Evolutionary conservation across 345 rosid genomes (phyloP).

Genomic region (Rhizophora mangle): DNA sequence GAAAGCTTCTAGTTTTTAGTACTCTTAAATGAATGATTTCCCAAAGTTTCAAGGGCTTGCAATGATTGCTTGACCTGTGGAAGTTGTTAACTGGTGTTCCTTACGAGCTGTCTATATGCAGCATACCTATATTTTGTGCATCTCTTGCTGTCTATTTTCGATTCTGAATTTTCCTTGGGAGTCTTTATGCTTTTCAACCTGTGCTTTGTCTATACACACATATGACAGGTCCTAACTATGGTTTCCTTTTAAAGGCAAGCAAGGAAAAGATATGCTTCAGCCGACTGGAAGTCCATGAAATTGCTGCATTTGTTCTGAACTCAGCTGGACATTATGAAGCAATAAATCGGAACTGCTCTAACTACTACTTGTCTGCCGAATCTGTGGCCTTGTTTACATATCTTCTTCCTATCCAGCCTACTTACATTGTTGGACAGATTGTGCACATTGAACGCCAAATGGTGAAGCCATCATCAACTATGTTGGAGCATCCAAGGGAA

Average conservation of each 20-base stretch:
- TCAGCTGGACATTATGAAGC: constrained; percentile 81
- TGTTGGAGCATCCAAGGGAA: constrained; percentile 38
- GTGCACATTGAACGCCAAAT: constrained; percentile 84
- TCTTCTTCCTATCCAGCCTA: constrained; percentile 74
- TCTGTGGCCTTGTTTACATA: constrained; percentile 90
- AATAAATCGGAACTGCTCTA: constrained; percentile 58
- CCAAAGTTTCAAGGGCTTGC: not conserved
- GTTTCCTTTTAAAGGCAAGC: constrained; percentile 52
- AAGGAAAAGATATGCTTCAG: constrained; percentile 86
- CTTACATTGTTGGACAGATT: constrained; percentile 79
- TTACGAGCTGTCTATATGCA: not conserved
- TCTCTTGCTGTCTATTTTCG: not conserved
- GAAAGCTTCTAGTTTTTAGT: too few relatives aligned
- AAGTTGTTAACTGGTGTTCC: not conserved
- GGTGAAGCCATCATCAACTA: constrained; percentile 47
- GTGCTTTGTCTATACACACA: not conserved
- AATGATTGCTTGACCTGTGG: not conserved
- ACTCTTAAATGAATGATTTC: too few relatives aligned
- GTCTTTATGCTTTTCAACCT: not conserved
- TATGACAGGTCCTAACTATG: not conserved
- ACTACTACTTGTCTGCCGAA: constrained; percentile 82
- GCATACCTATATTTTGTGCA: not conserved
- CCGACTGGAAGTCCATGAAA: constrained; percentile 83
- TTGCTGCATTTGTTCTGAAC: constrained; percentile 87
- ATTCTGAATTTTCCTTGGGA: not conserved